Conservation (phyloP, 202 grass and related monocot species). For the Schoenoplectus tabernaemontani region DNA sequence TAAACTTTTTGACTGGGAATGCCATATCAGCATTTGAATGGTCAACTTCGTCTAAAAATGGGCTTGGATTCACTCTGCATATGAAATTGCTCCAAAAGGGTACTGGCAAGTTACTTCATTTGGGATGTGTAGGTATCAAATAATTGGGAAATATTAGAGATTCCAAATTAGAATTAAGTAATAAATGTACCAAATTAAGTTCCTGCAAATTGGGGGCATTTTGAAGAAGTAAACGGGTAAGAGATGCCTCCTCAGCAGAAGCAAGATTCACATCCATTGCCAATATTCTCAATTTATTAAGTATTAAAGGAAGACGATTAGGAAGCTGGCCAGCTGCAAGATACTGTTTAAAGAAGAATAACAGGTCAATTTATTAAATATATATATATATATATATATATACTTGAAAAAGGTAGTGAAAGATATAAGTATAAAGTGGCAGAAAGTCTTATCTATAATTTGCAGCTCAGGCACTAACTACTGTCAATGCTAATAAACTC, state of each 20-base stretch:
- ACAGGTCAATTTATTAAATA: neutral
- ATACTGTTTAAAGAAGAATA: conserved; percentile 19
- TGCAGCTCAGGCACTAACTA: neutral
- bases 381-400: neutral
- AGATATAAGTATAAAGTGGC: neutral
- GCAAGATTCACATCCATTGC: conserved; percentile 30
- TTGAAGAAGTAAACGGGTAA: conserved; percentile 31
- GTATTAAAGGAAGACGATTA: conserved; percentile 12
- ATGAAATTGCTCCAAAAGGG: neutral
- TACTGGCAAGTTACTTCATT: neutral
- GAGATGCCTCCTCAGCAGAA: conserved; percentile 27
- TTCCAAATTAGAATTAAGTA: neutral
- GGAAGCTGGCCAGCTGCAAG: conserved; percentile 15
- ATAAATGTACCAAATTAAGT: conserved; percentile 32
- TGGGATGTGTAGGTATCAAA: neutral
- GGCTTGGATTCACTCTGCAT: neutral
- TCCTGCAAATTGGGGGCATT: conserved; percentile 32
- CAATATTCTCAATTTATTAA: conserved; percentile 30
- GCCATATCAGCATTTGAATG: neutral
- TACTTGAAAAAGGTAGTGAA: neutral
- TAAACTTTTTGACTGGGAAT: neutral
- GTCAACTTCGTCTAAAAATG: neutral
- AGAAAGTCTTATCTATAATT: neutral
- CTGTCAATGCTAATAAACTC: neutral
- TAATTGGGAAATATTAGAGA: neutral